phyloP scores from a whole-genome alignment of 805 yeast species.

The Candida patagonica region DNA sequence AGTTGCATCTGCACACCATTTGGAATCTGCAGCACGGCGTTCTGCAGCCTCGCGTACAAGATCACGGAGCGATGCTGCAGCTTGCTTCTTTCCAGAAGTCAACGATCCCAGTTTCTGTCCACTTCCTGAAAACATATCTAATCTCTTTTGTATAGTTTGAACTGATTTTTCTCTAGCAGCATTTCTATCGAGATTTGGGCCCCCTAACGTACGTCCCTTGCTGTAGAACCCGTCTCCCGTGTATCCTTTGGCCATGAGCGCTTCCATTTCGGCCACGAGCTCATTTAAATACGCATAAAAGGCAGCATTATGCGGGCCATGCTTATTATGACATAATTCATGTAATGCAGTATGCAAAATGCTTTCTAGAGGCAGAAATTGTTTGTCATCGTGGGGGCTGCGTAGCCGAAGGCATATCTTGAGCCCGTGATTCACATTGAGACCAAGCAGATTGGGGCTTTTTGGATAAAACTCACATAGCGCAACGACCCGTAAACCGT shows the following conservation, averaged over 20 bases:
- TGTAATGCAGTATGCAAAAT: conserved; percentile 79
- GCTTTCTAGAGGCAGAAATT: conserved; percentile 52
- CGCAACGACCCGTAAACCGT: conserved; percentile 54
- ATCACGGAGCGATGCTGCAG: conserved; percentile 29
- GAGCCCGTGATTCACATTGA: conserved; percentile 71
- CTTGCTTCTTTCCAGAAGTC: conserved; percentile 21
- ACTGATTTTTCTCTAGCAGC: conserved; percentile 15
- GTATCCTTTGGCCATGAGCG: conserved; percentile 32
- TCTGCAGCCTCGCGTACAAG: conserved; percentile 55
- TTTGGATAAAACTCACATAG: conserved; percentile 79
- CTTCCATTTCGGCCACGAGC: conserved; percentile 41
- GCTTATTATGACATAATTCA: conserved; percentile 71
- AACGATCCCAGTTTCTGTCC: conserved; percentile 32
- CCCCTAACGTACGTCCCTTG: conserved; percentile 33
- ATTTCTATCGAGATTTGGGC: conserved; percentile 3
- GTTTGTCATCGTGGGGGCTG: conserved; percentile 39
- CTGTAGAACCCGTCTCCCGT: conserved; percentile 41
- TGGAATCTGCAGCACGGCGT: conserved; percentile 31
- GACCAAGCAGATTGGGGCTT: conserved; percentile 54
- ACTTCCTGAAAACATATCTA: conserved; percentile 28
- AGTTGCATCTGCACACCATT: conserved; percentile 19
- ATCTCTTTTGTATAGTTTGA: conserved; percentile 31
- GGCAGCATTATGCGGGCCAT: conserved; percentile 69
- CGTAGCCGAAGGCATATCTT: conserved; percentile 68
- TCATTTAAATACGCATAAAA: conserved; percentile 63